Base-by-base conservation (phyloP, 345 rosid genomes). In the Corchorus capsularis region DNA sequence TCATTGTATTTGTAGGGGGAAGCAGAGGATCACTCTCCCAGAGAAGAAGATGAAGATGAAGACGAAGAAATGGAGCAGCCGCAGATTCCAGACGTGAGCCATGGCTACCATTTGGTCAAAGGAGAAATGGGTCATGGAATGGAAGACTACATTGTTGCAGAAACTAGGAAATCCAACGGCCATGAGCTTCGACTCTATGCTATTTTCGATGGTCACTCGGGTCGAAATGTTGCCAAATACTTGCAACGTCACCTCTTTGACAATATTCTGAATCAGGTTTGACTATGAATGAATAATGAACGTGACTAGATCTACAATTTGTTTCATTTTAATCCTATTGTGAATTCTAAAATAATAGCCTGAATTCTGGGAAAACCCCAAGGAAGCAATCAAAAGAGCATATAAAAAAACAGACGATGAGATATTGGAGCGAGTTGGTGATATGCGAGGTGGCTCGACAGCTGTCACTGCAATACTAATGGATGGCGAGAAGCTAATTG, bases 151-250 rank as follows among this genome's bases (percentile, higher is more conserved):
- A 77, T 86, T 17, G 87, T 87, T 1, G 86, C 85, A 22, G 83
- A 90, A 68, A 82, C 53, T 11, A 82, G 83, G 65, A 54, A 79
- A 2, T 59, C 74, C 7, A 43, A 83, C 2, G 87, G 86, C 8
- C 81, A 87, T 73, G 77, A 83, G 0, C 46, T 90, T 34, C 86
- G 87, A 1, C 68, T 87, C 16, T 83, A 86, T 79, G 93, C 91
- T 6, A 88, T 90, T 52, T 89, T 87, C 41, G 84, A 89, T 32
- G 89, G 91, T 8, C 92, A 88, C 65, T 85, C 84, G 5, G 87
- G 92, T 49, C 69, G 69, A 47, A 70, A 81, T 64, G 92, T 86
- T 50, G 90, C 91, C 0, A 77, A 79, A 35, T 89, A 87, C 81
- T 64, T 88, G 77, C 87, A 83, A 10, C 74, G 53, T 22, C 85